phyloP scores from a whole-genome alignment of 1,284 basidiomycete genomes.

The Retiboletus flavoniger region DNA sequence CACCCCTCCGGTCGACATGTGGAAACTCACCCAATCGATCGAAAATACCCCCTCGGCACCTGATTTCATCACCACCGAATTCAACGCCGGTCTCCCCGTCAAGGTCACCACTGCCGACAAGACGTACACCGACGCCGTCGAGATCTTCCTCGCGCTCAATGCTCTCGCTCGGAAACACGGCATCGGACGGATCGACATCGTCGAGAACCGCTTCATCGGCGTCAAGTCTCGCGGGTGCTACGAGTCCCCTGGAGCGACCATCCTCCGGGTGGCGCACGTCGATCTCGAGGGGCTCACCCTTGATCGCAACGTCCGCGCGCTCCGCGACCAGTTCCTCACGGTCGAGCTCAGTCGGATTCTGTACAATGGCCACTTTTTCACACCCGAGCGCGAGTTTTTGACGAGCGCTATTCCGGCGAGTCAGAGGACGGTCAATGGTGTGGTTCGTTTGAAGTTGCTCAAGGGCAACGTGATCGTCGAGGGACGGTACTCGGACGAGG shows the following conservation, averaged over 20 bases:
- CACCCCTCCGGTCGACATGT: slow-evolving; percentile 98
- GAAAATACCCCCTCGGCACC: slow-evolving; percentile 81
- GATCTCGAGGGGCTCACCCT: slow-evolving; percentile 97
- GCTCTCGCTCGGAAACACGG: slow-evolving; percentile 92
- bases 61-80: slow-evolving; percentile 84
- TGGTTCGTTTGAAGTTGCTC: slow-evolving; percentile 89
- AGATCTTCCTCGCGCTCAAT: slow-evolving; percentile 93
- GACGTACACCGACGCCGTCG: slow-evolving; percentile 87
- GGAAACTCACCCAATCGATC: slow-evolving; percentile 92
- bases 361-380: slow-evolving; percentile 98
- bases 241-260: slow-evolving; percentile 95
- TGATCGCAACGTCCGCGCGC: slow-evolving; percentile 93
- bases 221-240: slow-evolving; percentile 99
- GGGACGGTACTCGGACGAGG: slow-evolving; percentile 88
- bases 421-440: slow-evolving; percentile 95
- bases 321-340: slow-evolving; percentile 95
- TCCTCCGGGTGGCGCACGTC: slow-evolving; percentile 93
- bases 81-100: slow-evolving; percentile 82
- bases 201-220: slow-evolving; percentile 99
- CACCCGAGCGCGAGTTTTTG: slow-evolving; percentile 95
- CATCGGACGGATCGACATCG: slow-evolving; percentile 96
- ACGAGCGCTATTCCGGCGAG: slow-evolving; percentile 86
- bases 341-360: slow-evolving; percentile 87
- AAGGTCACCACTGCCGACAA: slow-evolving; percentile 68
- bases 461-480: slow-evolving; percentile 97